Evolutionary conservation across 805 yeast genomes (phyloP), one percentile per base, ranked within the genome.

Genomic region (Starmerella scarabaei): DNA sequence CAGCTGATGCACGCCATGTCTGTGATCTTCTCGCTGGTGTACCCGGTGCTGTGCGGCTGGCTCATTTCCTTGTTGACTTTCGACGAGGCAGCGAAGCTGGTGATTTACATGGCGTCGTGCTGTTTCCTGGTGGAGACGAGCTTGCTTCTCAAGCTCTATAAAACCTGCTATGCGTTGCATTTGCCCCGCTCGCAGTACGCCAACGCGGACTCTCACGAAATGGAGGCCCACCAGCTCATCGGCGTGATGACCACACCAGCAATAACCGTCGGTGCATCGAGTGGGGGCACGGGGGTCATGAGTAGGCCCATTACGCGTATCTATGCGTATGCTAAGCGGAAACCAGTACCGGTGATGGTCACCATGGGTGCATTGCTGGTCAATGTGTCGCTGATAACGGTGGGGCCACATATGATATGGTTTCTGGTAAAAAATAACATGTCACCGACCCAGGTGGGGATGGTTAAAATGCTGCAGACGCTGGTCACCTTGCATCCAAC

Each of bases 121-220:
- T 36, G 52, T 2, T 18, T 41, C 21, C 27, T 51, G 14, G 42
- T 49, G 16, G 54, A 51, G 36, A 35, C 35, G 23, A 27, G 42
- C 5, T 38, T 51, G 17, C 34, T 51, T n/a, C 42, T 33, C 32
- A 49, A 43, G 40, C 48, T 53, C 23, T 47, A 43, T 38, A 21
- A 40, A 6, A 50, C 55, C 1, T 53, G 56, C 44, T 53, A 45
- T 37, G 56, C 55, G 1, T 42, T 53, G 27, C 39, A 47, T 26
- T 40, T 51, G 7, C 53, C 55, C 9, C 43, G 54, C 9, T 24
- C 37, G 16, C 37, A 37, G n/a, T 19, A 23, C 7, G 33, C 42
- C 3, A 21, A 32, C 8, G 40, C 35, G 16, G 36, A 31, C 16
- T 9, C 29, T 9, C 8, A 30, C 14, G 14, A 6, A 5, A 27